A percentile compares a stretch with the other conserved stretches of the same genome.
Conservation (phyloP, 805 yeast genomes). For the Candida ficus region DNA sequence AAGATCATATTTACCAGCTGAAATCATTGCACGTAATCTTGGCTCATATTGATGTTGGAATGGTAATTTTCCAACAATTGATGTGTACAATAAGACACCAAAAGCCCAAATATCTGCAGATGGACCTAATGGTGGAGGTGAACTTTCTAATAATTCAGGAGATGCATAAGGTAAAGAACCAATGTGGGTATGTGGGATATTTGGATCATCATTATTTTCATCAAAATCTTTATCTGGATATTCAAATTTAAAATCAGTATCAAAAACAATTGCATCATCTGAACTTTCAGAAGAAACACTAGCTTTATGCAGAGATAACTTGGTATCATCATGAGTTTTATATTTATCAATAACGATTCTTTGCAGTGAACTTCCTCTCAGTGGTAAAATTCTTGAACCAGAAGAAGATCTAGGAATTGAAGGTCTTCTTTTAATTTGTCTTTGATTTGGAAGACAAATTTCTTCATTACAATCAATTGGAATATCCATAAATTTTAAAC, state of each 20-base stretch:
- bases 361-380: conserved; percentile 12
- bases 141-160: conserved; percentile 71
- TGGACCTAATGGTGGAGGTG: conserved; percentile 57
- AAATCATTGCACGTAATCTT: conserved; percentile 64
- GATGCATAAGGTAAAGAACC: conserved; percentile 93
- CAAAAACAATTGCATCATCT: conserved; percentile 8
- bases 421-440: conserved; percentile 21
- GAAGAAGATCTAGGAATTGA: conserved; percentile 32
- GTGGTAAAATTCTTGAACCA: conserved; percentile 15
- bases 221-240: conserved; percentile 9
- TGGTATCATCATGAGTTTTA: conserved; percentile 29
- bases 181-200: conserved; percentile 57
- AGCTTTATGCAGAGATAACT: conserved; percentile 7
- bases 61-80: conserved; percentile 71
- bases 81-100: conserved; percentile 72
- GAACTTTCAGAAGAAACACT: not conserved
- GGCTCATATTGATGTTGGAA: conserved; percentile 85
- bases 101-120: conserved; percentile 88
- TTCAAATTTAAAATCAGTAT: conserved; percentile 14
- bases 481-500: conserved; percentile 26
- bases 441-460: conserved; percentile 12
- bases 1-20: conserved; percentile 58
- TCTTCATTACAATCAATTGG: conserved; percentile 16
- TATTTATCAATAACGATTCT: conserved; percentile 24
- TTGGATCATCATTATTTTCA: conserved; percentile 11